A percentile compares a stretch with the other conserved stretches of the same genome.
phyloP scores from a whole-genome alignment of 2,329 filamentous ascomycete species.

The Penicillium sclerotiorum region DNA sequence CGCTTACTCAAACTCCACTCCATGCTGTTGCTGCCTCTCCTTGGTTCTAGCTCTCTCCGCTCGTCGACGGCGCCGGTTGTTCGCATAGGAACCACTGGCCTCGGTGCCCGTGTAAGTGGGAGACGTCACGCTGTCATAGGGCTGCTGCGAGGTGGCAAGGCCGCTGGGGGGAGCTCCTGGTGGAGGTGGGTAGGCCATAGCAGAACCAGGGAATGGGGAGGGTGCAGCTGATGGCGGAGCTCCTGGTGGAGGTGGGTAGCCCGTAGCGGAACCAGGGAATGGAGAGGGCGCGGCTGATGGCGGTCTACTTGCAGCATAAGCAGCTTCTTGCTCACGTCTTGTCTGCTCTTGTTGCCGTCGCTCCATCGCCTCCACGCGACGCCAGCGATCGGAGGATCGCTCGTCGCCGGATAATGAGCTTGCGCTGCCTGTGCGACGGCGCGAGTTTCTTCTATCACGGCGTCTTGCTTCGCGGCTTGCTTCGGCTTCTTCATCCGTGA shows the following conservation, averaged over 20 bases:
- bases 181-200: slow-evolving; percentile 28
- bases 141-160: slow-evolving; percentile 41
- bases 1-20: slow-evolving; percentile 53
- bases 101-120: slow-evolving; percentile 52
- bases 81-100: slow-evolving; percentile 54
- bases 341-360: slow-evolving; percentile 50
- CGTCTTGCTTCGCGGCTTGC: slow-evolving; percentile 60
- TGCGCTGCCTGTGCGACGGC: slow-evolving; percentile 43
- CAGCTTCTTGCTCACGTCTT: slow-evolving; percentile 40
- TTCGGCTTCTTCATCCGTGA: slow-evolving; percentile 65
- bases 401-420: slow-evolving; percentile 47
- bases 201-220: slow-evolving; percentile 29
- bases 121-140: slow-evolving; percentile 46
- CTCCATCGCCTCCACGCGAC: slow-evolving; percentile 53
- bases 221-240: slow-evolving; percentile 27
- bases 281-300: no score
- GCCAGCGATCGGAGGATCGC: slow-evolving; percentile 47
- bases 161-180: slow-evolving; percentile 34
- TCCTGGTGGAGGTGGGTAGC: no score
- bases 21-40: slow-evolving; percentile 47
- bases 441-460: slow-evolving; percentile 46
- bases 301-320: slow-evolving; percentile 29
- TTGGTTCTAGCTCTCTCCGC: slow-evolving; percentile 55
- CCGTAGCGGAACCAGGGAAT: slow-evolving; percentile 29
- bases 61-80: slow-evolving; percentile 55